Evolutionary conservation across 805 yeast species (phyloP).

Genomic region (Kazachstania psychrophila): DNA sequence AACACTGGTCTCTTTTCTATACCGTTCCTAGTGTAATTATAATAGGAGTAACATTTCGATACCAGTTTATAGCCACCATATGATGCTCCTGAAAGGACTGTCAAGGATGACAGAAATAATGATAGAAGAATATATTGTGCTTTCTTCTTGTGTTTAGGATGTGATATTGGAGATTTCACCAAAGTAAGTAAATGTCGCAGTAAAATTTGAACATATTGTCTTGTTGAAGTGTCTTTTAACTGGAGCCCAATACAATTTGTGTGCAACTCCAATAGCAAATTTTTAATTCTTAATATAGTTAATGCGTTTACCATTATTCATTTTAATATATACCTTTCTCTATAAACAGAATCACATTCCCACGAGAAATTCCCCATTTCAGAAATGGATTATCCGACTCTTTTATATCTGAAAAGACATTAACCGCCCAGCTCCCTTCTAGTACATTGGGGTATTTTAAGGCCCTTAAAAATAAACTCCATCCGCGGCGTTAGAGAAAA

Average conservation of each 20-base stretch:
- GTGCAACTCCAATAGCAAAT: constrained; percentile 10
- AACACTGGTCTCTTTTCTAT: constrained; percentile 6
- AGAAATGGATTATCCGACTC: no score
- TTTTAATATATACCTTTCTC: no score
- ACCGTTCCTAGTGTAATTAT: constrained; percentile 7
- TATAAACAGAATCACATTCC: no score
- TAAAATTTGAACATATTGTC: constrained; percentile 11
- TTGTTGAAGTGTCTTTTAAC: constrained; percentile 12
- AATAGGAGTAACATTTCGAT: constrained; percentile 8
- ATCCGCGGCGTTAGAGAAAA: no score
- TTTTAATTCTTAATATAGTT: constrained; percentile 6
- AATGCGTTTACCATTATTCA: constrained; percentile 5
- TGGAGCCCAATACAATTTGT: constrained; percentile 18
- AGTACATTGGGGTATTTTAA: no score
- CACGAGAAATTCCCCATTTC: no score
- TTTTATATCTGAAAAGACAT: no score
- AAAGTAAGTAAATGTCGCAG: constrained; percentile 17
- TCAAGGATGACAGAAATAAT: constrained; percentile 13
- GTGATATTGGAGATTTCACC: constrained; percentile 15
- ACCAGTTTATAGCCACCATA: constrained; percentile 12
- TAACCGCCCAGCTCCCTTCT: no score
- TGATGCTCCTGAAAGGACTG: constrained; percentile 13
- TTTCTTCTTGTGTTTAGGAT: constrained; percentile 17
- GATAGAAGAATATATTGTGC: constrained; percentile 20
- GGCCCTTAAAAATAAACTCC: no score